phyloP scores from a whole-genome alignment of 2,329 filamentous ascomycete genomes.

The Fusarium udum region DNA sequence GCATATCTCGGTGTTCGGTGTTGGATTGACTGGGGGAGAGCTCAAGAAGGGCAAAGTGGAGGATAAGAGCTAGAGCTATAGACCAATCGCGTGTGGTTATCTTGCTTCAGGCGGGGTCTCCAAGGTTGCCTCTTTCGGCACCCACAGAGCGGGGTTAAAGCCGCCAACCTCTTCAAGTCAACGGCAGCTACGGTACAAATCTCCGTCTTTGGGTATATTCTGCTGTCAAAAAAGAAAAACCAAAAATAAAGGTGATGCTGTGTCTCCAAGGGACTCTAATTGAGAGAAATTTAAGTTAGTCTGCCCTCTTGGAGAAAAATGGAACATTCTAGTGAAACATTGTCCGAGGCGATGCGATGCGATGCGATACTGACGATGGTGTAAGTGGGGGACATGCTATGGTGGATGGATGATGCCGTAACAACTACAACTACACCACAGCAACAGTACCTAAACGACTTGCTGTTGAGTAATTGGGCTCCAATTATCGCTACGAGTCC shows the following conservation, averaged over 20 bases:
- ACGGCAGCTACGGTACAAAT: constrained; percentile 29
- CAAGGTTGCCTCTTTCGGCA: constrained; percentile 18
- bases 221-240: background rate
- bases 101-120: constrained; percentile 15
- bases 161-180: background rate
- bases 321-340: constrained; percentile 7
- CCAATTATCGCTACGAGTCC: constrained; percentile 6
- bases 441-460: background rate
- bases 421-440: constrained; percentile 6
- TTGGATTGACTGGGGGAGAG: constrained; percentile 25
- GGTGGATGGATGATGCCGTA: constrained; percentile 24
- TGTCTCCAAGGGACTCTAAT: constrained; percentile 12
- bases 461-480: background rate
- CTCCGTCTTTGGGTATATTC: constrained; percentile 11
- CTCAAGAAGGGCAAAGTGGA: constrained; percentile 14
- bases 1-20: constrained; percentile 46
- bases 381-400: constrained; percentile 23
- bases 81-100: constrained; percentile 8
- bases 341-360: constrained; percentile 1
- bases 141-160: constrained; percentile 21
- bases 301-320: constrained; percentile 9
- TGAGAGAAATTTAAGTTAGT: background rate
- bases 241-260: background rate
- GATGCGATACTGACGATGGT: constrained; percentile 1
- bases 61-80: constrained; percentile 1